Conservation (phyloP, 1,284 basidiomycete species). For the Tetrapyrgos nigripes region DNA sequence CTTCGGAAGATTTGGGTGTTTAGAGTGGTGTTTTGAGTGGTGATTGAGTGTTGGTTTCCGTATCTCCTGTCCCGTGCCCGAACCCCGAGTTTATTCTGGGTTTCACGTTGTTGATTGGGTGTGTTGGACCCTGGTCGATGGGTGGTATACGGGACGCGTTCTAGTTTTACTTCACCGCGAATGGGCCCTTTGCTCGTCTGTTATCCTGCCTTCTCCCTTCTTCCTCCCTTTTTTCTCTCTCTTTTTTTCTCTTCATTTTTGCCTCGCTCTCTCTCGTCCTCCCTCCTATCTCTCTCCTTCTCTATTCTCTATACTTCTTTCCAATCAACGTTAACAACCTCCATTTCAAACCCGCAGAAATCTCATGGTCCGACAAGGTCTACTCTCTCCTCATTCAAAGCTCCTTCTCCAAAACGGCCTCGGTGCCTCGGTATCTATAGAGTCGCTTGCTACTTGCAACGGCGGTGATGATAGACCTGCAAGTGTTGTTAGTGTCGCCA, state of each 20-base stretch:
- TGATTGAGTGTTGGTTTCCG: too few species aligned
- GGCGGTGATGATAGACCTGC: conserved; percentile 33
- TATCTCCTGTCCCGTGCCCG: too few species aligned
- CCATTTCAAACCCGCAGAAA: conserved; percentile 48
- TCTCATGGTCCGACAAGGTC: conserved; percentile 75
- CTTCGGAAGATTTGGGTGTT: too few species aligned
- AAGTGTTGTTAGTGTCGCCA: conserved; percentile 45
- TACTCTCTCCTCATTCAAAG: conserved; percentile 78
- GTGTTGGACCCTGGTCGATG: too few species aligned
- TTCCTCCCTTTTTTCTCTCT: not conserved
- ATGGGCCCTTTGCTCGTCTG: not conserved
- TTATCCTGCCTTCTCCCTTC: not conserved
- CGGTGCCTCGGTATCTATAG: conserved; percentile 28
- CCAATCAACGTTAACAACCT: not conserved
- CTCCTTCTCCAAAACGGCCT: conserved; percentile 51
- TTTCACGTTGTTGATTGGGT: too few species aligned
- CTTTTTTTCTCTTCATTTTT: not conserved
- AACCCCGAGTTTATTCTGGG: too few species aligned
- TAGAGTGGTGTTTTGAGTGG: too few species aligned
- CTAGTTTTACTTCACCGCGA: not conserved
- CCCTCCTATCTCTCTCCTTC: conserved; percentile 4
- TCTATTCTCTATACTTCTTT: not conserved
- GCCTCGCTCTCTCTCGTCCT: conserved; percentile 4
- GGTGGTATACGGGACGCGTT: too few species aligned
- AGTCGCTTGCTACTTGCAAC: conserved; percentile 8